These are phyloP conservation scores for Plasmodium knowlesi DNA, from an alignment of 169 alveolate genomes.

Conservation along the genomic window DNA sequence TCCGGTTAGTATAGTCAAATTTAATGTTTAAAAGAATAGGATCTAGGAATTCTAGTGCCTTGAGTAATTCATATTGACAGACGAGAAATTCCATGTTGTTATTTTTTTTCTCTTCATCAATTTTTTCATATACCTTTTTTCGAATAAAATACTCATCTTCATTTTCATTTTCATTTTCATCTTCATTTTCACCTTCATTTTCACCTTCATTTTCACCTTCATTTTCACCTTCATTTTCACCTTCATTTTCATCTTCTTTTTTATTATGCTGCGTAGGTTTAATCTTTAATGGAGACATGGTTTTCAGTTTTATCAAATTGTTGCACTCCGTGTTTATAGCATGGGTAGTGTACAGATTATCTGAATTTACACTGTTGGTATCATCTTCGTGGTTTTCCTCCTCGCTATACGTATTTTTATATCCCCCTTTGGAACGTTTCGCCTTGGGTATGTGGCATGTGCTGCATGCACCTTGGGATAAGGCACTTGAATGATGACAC, in stretches of 20 bases:
- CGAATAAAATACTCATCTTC: conserved; percentile 42
- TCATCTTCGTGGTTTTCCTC: conserved; percentile 1
- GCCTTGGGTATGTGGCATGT: neutral
- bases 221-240: no score
- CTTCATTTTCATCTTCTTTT: conserved; percentile 1
- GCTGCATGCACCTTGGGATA: neutral
- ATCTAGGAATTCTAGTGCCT: conserved; percentile 47
- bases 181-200: neutral
- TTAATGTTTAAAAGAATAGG: conserved; percentile 74
- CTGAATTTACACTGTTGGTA: conserved; percentile 47
- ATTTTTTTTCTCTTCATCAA: conserved; percentile 8
- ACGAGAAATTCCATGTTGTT: conserved; percentile 44
- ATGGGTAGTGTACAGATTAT: conserved; percentile 43
- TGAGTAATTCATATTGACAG: conserved; percentile 48
- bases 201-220: neutral
- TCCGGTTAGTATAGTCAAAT: conserved; percentile 22
- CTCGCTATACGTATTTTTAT: neutral
- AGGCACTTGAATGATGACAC: neutral
- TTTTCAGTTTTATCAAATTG: conserved; percentile 22
- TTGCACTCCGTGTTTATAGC: conserved; percentile 6
- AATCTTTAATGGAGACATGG: conserved; percentile 48
- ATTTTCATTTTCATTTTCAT: neutral
- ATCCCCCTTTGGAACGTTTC: neutral
- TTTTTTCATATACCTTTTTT: conserved; percentile 36
- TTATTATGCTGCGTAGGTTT: neutral